Evolutionary conservation across 2,329 filamentous ascomycete species (phyloP).

Genomic region (Cercospora canescens): DNA sequence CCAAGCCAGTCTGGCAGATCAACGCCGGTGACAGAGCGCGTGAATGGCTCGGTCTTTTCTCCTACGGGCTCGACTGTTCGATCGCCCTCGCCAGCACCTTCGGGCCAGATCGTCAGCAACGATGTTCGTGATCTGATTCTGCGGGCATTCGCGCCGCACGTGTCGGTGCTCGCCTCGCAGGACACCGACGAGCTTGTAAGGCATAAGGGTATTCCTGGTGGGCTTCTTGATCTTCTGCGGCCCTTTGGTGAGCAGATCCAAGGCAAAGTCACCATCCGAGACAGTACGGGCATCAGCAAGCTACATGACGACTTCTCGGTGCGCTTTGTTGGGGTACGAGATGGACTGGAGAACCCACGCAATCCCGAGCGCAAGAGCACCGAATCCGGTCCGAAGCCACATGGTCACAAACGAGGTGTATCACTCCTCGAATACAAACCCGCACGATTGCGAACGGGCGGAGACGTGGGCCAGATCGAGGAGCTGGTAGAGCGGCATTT

Average conservation of each 20-base stretch:
- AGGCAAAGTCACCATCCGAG: conserved; percentile 85
- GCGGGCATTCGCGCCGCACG: conserved; percentile 82
- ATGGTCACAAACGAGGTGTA: conserved; percentile 5
- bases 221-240: conserved; percentile 80
- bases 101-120: conserved; percentile 46
- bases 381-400: conserved; percentile 32
- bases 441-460: conserved; percentile 45
- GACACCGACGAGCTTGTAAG: conserved; percentile 79
- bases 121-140: conserved; percentile 68
- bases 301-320: conserved; percentile 88
- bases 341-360: conserved; percentile 45
- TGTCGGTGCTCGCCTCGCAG: conserved; percentile 81
- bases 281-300: conserved; percentile 82
- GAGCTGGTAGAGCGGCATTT: conserved; percentile 78
- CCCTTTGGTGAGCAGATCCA: conserved; percentile 88
- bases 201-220: conserved; percentile 80
- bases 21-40: conserved; percentile 40
- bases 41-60: conserved; percentile 46
- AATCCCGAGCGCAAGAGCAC: conserved; percentile 38
- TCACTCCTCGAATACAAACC: conserved; percentile 38
- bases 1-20: conserved; percentile 44
- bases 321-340: conserved; percentile 74
- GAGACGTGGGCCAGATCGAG: conserved; percentile 70
- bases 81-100: conserved; percentile 40
- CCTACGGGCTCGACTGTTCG: conserved; percentile 41